Evolutionary conservation across 1,139 yeast genomes (phyloP), one percentile per base, ranked within the genome.

Genomic region (Hansenula sp.): DNA sequence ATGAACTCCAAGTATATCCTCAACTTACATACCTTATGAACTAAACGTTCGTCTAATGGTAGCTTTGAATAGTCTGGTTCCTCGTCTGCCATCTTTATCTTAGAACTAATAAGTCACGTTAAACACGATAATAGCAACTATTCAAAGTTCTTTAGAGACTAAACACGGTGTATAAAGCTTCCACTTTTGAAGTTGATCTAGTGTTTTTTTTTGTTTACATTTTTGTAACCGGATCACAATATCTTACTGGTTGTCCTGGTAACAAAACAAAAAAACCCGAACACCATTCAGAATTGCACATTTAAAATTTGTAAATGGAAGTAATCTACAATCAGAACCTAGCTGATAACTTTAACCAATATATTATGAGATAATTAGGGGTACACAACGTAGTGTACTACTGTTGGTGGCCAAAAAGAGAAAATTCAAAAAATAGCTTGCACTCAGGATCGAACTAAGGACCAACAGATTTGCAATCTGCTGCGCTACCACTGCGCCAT

Each of bases 401-500:
- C n/a, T n/a, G n/a, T n/a, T n/a, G n/a, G 28, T 6, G 28, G 28
- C 28, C 17, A 27, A 13, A 41, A 29, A 21, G 37, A 27, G 27
- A 30, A 29, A 34, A 45, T 50, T 50, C 57, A 62, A 57, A 57
- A 42, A 42, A 31, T 43, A 80, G 87, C 86, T 79, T 77, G 82
- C 75, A 73, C 84, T 77, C 87, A 79, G 88, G 77, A 60, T 81
- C 77, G 88, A 81, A 81, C 88, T 79, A 73, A 76, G 83, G 87
- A 81, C 87, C 86, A 79, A 79, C 83, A 80, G 87, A 80, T 81
- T 81, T 81, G 88, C 87, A 81, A 81, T 81, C 87, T 81, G 83
- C 85, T 80, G 86, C 88, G 86, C 86, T 81, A 81, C 87, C 87
- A 77, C 87, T 80, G 86, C 85, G 87, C 87, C 86, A 80, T 69